These are phyloP conservation scores for Blastocystis sp. DNA, from an alignment of 352 stramenopile species.

Conservation along the genomic window DNA sequence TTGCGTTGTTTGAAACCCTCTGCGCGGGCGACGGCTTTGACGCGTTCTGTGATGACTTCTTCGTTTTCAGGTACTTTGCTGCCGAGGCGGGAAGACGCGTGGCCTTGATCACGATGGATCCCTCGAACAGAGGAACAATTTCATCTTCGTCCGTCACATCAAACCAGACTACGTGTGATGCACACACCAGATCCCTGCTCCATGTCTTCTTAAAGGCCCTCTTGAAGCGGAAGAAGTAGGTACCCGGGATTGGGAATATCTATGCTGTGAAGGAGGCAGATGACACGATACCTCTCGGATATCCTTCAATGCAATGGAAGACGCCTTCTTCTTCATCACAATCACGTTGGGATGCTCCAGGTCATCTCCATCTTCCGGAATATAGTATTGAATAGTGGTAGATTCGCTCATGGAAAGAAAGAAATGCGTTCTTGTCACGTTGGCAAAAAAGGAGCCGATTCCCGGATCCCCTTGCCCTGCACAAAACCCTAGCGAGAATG, in stretches of 20 bases:
- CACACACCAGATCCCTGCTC: neutral
- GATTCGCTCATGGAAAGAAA: conserved; percentile 10
- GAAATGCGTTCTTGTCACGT: neutral
- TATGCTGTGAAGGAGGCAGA: conserved; percentile 6
- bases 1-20: neutral
- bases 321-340: conserved; percentile 57
- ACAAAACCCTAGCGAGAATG: neutral
- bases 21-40: neutral
- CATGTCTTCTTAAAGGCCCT: conserved; percentile 72
- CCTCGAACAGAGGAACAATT: conserved; percentile 70
- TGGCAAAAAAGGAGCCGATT: conserved; percentile 12
- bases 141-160: conserved; percentile 68
- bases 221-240: conserved; percentile 72
- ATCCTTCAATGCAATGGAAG: conserved; percentile 45
- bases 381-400: conserved; percentile 71
- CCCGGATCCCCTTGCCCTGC: neutral
- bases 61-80: neutral
- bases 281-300: conserved; percentile 38
- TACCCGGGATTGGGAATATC: conserved; percentile 70
- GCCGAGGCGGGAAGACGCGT: conserved; percentile 61
- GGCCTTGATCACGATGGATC: conserved; percentile 70
- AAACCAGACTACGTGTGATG: conserved; percentile 70
- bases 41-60: neutral
- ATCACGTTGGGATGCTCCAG: conserved; percentile 72
- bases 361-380: conserved; percentile 72